A percentile compares a stretch with the other conserved stretches of the same genome.
Conservation (phyloP, 768 basidiomycete species). For the Tricholoma sp. region DNA sequence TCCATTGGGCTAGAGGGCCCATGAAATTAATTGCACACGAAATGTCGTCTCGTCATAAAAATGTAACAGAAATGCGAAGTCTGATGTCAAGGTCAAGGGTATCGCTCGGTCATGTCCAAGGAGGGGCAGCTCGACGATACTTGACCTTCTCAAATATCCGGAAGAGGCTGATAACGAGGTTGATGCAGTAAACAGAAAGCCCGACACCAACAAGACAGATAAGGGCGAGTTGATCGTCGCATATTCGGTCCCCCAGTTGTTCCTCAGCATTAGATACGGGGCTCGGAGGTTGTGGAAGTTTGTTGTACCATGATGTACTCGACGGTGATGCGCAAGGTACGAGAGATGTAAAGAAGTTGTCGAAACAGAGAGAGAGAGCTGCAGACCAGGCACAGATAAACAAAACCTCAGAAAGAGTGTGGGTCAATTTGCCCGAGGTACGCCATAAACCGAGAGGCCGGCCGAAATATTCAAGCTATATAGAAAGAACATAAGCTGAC, state of each 20-base stretch:
- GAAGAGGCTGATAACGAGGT: conserved; percentile 79
- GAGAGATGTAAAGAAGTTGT: conserved; percentile 87
- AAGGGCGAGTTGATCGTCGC: conserved; percentile 71
- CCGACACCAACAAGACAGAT: conserved; percentile 76
- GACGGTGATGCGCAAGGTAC: conserved; percentile 68
- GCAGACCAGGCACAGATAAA: conserved; percentile 96
- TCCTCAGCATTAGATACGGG: conserved; percentile 38
- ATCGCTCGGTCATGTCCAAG: conserved; percentile 1
- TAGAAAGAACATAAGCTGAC: conserved; percentile 3
- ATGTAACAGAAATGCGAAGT: too few species aligned
- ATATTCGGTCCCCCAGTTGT: conserved; percentile 53
- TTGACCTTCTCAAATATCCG: conserved; percentile 90
- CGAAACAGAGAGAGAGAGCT: conserved; percentile 80
- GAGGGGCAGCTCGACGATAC: conserved; percentile 44
- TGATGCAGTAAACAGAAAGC: conserved; percentile 76
- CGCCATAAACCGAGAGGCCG: conserved; percentile 90
- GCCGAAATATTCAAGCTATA: conserved; percentile 88
- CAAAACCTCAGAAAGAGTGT: conserved; percentile 83
- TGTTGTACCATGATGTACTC: conserved; percentile 68
- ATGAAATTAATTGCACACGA: too few species aligned
- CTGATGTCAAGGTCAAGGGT: background rate
- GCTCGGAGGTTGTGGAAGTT: conserved; percentile 49
- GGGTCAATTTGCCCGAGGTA: conserved; percentile 79
- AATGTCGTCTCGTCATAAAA: too few species aligned
- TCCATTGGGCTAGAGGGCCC: too few species aligned